A percentile compares a stretch with the other conserved stretches of the same genome.
Evolutionary conservation across 2,329 filamentous ascomycete genomes (phyloP).

Genomic region (Phialocephala sp.): DNA sequence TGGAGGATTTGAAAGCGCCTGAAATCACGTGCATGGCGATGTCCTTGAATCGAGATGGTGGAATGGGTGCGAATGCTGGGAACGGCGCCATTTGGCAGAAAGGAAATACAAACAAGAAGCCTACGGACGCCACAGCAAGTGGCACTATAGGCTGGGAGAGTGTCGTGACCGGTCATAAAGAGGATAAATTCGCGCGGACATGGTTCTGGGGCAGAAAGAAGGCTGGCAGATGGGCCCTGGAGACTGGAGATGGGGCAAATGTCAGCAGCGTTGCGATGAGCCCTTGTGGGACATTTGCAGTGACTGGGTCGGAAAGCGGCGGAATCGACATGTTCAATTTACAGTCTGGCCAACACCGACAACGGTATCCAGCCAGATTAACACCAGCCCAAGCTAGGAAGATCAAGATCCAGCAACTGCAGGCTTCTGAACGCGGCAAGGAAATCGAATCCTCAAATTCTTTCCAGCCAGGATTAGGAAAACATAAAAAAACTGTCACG

Average conservation of each 20-base stretch:
- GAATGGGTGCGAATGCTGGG: conserved; percentile 83
- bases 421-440: conserved; percentile 40
- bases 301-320: conserved; percentile 84
- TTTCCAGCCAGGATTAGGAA: conserved; percentile 60
- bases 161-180: conserved; percentile 88
- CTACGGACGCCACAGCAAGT: conserved; percentile 72
- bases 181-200: conserved; percentile 83
- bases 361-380: conserved; percentile 81
- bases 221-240: conserved; percentile 90
- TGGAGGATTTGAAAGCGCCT: conserved; percentile 84
- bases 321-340: conserved; percentile 95
- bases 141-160: conserved; percentile 95
- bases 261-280: conserved; percentile 89
- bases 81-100: conserved; percentile 86
- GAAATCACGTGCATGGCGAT: conserved; percentile 92
- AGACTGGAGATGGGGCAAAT: conserved; percentile 81
- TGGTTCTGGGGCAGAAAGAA: conserved; percentile 98
- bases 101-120: conserved; percentile 64
- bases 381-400: conserved; percentile 81
- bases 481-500: conserved; percentile 82
- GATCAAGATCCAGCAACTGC: conserved; percentile 68
- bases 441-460: conserved; percentile 27
- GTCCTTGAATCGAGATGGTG: conserved; percentile 91
- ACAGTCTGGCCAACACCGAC: conserved; percentile 88
- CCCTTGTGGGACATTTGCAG: conserved; percentile 89